Conservation (phyloP, 2,329 filamentous ascomycete species). For the Hypocreales sp. region DNA sequence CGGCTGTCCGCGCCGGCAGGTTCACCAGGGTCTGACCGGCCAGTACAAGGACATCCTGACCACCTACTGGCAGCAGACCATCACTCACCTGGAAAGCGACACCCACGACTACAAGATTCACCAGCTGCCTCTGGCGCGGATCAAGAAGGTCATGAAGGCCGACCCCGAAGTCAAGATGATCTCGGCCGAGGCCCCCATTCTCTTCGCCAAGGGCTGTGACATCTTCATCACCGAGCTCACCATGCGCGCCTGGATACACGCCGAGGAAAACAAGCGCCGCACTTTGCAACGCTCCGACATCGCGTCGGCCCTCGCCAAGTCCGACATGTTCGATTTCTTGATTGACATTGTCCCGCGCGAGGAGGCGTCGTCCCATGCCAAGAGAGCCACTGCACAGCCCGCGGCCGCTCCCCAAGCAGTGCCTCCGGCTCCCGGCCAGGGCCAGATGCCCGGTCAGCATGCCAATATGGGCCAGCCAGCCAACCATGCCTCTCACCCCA, state of each 20-base stretch:
- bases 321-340: slow-evolving; percentile 99
- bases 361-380: slow-evolving; percentile 74
- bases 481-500: slow-evolving; percentile 39
- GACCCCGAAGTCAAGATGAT: slow-evolving; percentile 99
- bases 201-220: slow-evolving; percentile 97
- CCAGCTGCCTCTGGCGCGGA: slow-evolving; percentile 88
- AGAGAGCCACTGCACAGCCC: slow-evolving; percentile 47
- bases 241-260: slow-evolving; percentile 99
- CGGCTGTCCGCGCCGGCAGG: slow-evolving; percentile 34
- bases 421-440: slow-evolving; percentile 32
- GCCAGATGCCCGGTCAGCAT: slow-evolving; percentile 36
- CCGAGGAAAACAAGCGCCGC: slow-evolving; percentile 94
- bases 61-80: slow-evolving; percentile 98
- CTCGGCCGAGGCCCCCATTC: slow-evolving; percentile 89
- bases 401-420: slow-evolving; percentile 24
- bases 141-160: slow-evolving; percentile 99
- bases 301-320: slow-evolving; percentile 87
- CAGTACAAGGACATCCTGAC: slow-evolving; percentile 95
- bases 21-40: slow-evolving; percentile 86
- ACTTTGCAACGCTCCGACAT: slow-evolving; percentile 94
- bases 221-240: slow-evolving; percentile 98
- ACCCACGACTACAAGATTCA: slow-evolving; percentile 98
- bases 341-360: slow-evolving; percentile 97
- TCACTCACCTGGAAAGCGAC: slow-evolving; percentile 86
- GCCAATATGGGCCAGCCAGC: slow-evolving; percentile 33